phyloP scores from a whole-genome alignment of 257 asterid genomes.

The Ilex asprella region DNA sequence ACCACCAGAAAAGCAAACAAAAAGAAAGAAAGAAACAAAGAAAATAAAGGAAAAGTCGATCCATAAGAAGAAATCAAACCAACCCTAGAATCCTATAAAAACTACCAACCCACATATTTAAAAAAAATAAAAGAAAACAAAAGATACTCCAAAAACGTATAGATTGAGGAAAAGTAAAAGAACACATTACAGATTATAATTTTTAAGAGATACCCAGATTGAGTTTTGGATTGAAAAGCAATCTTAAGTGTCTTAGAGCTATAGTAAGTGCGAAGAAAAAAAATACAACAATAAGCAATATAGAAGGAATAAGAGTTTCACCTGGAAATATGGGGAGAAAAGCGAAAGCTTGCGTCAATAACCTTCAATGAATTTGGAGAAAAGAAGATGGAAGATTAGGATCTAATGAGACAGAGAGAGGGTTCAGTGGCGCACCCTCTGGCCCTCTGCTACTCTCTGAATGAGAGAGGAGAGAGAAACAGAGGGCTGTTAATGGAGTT shows the following conservation, averaged over 20 bases:
- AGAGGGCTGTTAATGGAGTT: constrained; percentile 3
- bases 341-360: constrained; percentile 2
- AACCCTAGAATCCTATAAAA: too few relatives aligned
- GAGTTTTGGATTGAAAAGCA: neutral
- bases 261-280: neutral
- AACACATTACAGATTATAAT: constrained; percentile 9
- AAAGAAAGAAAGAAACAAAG: too few relatives aligned
- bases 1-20: too few relatives aligned
- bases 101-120: too few relatives aligned
- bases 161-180: neutral
- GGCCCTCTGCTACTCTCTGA: neutral
- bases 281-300: neutral
- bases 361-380: constrained; percentile 1
- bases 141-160: constrained; percentile 8
- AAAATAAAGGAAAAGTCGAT: too few relatives aligned
- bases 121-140: neutral
- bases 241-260: neutral
- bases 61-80: too few relatives aligned
- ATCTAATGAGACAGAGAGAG: constrained; percentile 3
- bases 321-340: constrained; percentile 8
- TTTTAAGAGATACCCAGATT: constrained; percentile 8
- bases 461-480: constrained; percentile 4
- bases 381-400: constrained; percentile 3
- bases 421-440: constrained; percentile 5
- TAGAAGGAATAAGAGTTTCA: neutral